Evolutionary conservation across 305 asterid genomes (phyloP).

Genomic region (Striga hermonthica): DNA sequence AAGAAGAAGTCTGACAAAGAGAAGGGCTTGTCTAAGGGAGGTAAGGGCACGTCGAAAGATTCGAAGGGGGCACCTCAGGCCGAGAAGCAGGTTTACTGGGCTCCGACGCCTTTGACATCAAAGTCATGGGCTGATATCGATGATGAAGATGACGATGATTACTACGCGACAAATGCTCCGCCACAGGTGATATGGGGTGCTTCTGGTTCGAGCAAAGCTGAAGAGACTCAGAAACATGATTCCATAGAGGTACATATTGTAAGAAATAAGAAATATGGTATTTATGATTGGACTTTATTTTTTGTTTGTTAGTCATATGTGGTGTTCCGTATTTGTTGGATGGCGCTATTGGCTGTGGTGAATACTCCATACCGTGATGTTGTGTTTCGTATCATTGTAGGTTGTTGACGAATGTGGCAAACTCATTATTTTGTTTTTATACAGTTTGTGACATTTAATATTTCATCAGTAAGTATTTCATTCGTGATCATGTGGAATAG

Average conservation of each 20-base stretch:
- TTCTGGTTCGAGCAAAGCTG: conserved; percentile 35
- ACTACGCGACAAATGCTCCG: conserved; percentile 87
- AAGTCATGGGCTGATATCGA: conserved; percentile 99
- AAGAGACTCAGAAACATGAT: conserved; percentile 36
- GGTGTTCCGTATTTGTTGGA: neutral
- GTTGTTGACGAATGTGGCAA: conserved; percentile 4
- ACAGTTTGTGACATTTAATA: conserved; percentile 1
- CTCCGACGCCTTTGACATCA: conserved; percentile 77
- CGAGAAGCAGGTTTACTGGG: conserved; percentile 70
- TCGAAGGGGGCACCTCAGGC: conserved; percentile 47
- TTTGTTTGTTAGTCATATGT: neutral
- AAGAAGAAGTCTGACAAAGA: conserved; percentile 59
- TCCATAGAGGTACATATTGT: conserved; percentile 44
- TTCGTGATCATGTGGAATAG: no score
- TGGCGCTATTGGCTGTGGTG: neutral
- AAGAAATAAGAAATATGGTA: neutral
- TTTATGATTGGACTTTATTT: neutral
- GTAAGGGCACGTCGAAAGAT: conserved; percentile 37
- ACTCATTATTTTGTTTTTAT: conserved; percentile 10
- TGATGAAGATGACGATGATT: conserved; percentile 93
- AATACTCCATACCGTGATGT: neutral
- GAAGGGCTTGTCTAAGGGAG: conserved; percentile 42
- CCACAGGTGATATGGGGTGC: conserved; percentile 75
- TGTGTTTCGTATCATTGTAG: conserved; percentile 5
- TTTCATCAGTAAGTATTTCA: neutral